These are phyloP conservation scores for Aspergillus eucalypticola DNA, from an alignment of 2,329 filamentous ascomycete genomes.

Conservation along the genomic window DNA sequence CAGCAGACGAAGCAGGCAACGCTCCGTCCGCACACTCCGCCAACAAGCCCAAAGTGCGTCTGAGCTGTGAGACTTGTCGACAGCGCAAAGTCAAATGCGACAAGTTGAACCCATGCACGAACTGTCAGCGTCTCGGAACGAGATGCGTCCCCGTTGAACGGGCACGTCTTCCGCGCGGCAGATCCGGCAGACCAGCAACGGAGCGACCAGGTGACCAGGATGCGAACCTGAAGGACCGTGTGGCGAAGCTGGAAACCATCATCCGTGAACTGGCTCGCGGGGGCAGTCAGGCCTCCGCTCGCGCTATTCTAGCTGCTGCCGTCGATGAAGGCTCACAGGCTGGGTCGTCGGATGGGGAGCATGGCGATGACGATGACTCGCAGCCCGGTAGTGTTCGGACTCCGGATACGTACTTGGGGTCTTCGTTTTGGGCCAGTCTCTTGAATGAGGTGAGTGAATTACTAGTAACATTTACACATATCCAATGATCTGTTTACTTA, in stretches of 20 bases:
- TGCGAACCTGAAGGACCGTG: constrained; percentile 23
- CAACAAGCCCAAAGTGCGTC: constrained; percentile 18
- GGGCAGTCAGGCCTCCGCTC: background rate
- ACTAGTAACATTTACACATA: fast-evolving
- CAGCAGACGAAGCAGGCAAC: background rate
- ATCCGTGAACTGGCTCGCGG: constrained; percentile 14
- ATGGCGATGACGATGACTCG: background rate
- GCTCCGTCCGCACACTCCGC: background rate
- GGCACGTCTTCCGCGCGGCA: constrained; percentile 35
- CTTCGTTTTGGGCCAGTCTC: constrained; percentile 7
- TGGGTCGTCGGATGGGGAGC: background rate
- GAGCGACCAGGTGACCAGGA: constrained; percentile 16
- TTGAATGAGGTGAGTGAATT: background rate
- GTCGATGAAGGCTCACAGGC: background rate
- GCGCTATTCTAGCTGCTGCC: constrained; percentile 3
- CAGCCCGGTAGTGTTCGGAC: background rate
- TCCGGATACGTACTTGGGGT: constrained; percentile 3
- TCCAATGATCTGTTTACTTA: background rate
- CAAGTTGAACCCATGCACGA: constrained; percentile 35
- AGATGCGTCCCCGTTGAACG: constrained; percentile 34
- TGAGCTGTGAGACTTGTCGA: constrained; percentile 35
- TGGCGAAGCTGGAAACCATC: constrained; percentile 28
- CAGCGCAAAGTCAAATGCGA: constrained; percentile 39
- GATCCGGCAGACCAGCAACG: constrained; percentile 23
- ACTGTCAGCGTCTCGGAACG: constrained; percentile 28